Evolutionary conservation across 352 stramenopile genomes (phyloP), one percentile per base, ranked within the genome.

Genomic region (Phytophthora macrochlamydospora): DNA sequence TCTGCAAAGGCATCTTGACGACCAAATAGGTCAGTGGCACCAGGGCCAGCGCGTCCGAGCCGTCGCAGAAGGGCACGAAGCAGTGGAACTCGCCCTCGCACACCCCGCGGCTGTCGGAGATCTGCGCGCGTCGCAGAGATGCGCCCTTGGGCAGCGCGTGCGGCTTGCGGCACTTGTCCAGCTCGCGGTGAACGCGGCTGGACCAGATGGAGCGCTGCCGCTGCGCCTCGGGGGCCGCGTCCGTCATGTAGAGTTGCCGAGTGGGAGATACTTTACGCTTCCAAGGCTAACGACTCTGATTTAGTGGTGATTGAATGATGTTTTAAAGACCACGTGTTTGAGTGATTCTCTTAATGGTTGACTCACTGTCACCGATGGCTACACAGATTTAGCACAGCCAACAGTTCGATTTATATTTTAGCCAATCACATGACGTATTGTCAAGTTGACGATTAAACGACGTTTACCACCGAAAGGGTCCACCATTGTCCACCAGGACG

Each of bases 51-150:
- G 84, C 84, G 43, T 87, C 83, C 1, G 86, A 94, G 50, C 84
- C 84, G 29, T 87, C 76, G 13, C 79, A 79, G 61, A 94, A 92
- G 7, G 86, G 84, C 43, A 91, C 82, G 44, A 90, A 94, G 56
- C 85, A 91, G 51, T 83, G 74, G 67, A 94, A 90, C 24, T 88
- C 81, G 62, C 71, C 69, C 29, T 79, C 59, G 35, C 81, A 90
- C 24, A 67, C 38, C 14, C 86, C 86, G 1, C 55, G 50, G 9
- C 51, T 54, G 37, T 92, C 81, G 14, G 89, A 85, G 3, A 94
- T 56, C 31, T 69, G 62, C 18, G 75, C 62, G 30, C 77, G 71
- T 13, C 78, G 71, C 37, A 94, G 62, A 31, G 75, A 76, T 12
- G 80, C 71, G n/a, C 84, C 86, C 4, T 18, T 28, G 8, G 80